Evolutionary conservation across 2,329 filamentous ascomycete species (phyloP).

Genomic region (Cladosporium cucumerinum): DNA sequence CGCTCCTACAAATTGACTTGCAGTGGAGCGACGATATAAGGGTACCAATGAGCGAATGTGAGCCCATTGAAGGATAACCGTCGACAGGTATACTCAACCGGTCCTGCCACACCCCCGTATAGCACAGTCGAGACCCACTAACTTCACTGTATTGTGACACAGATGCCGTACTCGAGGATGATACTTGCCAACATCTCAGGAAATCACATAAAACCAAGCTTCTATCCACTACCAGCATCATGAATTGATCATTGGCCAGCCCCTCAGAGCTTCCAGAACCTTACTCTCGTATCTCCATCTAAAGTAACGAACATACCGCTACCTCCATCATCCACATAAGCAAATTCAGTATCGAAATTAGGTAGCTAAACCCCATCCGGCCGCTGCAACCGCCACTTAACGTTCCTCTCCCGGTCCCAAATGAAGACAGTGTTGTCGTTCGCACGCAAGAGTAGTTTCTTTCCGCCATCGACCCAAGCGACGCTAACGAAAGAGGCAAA

Average conservation of each 20-base stretch:
- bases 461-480: background rate
- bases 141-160: background rate
- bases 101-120: background rate
- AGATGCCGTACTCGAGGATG: background rate
- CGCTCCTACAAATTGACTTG: background rate
- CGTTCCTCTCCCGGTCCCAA: background rate
- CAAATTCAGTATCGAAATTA: background rate
- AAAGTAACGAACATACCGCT: background rate
- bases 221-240: background rate
- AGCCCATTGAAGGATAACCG: background rate
- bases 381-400: background rate
- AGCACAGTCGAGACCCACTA: background rate
- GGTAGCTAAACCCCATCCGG: background rate
- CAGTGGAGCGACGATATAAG: background rate
- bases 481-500: background rate
- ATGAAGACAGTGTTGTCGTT: background rate
- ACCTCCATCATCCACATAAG: background rate
- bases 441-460: background rate
- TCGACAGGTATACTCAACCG: background rate
- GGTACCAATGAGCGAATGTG: background rate
- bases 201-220: background rate
- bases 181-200: background rate
- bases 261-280: constrained; percentile 1
- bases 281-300: background rate
- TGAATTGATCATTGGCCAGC: background rate